Conservation (phyloP, 495 filamentous ascomycete species). For the Penicillium angulare region DNA sequence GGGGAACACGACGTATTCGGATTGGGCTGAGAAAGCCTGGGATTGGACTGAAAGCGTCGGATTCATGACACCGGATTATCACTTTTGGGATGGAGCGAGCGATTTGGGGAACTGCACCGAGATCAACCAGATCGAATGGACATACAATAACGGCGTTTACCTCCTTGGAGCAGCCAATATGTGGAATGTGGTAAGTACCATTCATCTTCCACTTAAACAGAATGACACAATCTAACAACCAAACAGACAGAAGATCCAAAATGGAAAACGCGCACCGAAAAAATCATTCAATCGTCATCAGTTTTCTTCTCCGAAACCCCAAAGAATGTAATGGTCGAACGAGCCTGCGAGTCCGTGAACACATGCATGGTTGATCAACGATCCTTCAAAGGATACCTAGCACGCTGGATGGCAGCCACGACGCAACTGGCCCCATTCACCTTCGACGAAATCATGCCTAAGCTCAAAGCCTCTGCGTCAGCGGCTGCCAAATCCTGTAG, state of each 20-base stretch:
- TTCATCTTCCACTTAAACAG: neutral
- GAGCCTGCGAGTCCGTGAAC: slow-evolving; percentile 56
- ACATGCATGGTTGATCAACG: slow-evolving; percentile 74
- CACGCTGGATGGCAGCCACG: slow-evolving; percentile 74
- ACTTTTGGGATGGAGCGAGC: slow-evolving; percentile 65
- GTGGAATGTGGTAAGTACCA: slow-evolving; percentile 35
- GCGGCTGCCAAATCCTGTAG: slow-evolving; percentile 72
- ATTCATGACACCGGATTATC: slow-evolving; percentile 60
- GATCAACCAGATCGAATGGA: slow-evolving; percentile 38
- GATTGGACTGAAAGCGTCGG: slow-evolving; percentile 66
- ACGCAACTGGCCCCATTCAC: slow-evolving; percentile 72
- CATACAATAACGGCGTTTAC: slow-evolving; percentile 37
- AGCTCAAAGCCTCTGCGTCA: slow-evolving; percentile 61
- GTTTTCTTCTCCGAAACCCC: slow-evolving; percentile 49
- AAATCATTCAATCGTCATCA: slow-evolving; percentile 57
- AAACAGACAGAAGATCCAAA: slow-evolving; percentile 31
- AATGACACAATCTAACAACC: neutral
- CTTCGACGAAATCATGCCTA: slow-evolving; percentile 57
- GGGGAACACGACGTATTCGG: slow-evolving; percentile 71
- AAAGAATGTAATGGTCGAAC: slow-evolving; percentile 61
- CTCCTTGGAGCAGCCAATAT: slow-evolving; percentile 40
- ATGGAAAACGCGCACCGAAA: slow-evolving; percentile 60
- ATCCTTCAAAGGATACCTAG: slow-evolving; percentile 83
- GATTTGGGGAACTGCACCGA: slow-evolving; percentile 42
- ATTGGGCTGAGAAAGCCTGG: slow-evolving; percentile 72